Evolutionary conservation across 768 basidiomycete species (phyloP).

Genomic region (Flagelloscypha sp.): DNA sequence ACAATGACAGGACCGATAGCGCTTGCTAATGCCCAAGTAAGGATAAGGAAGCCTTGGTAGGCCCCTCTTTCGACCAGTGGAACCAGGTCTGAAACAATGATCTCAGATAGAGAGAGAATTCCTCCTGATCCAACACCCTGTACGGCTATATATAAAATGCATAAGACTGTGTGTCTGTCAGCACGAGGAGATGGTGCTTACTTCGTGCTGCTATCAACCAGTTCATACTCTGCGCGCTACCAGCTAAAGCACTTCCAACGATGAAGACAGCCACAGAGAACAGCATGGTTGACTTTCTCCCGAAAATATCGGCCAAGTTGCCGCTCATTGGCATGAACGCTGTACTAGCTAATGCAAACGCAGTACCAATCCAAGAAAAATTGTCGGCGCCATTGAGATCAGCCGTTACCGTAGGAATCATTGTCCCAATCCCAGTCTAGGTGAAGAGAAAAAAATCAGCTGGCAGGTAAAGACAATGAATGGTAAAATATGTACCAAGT

Average conservation of each 20-base stretch:
- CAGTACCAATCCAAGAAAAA: slow-evolving; percentile 36
- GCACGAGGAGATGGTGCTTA: slow-evolving; percentile 6
- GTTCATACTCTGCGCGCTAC: slow-evolving; percentile 30
- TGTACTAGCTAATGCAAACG: slow-evolving; percentile 32
- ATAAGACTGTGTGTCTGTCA: neutral
- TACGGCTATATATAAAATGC: slow-evolving; percentile 17
- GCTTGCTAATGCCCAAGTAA: slow-evolving; percentile 22
- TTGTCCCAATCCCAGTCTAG: slow-evolving; percentile 13
- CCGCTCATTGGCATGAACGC: slow-evolving; percentile 32
- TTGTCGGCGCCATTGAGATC: slow-evolving; percentile 25
- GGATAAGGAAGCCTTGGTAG: slow-evolving; percentile 23
- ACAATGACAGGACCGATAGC: slow-evolving; percentile 24
- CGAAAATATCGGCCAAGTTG: slow-evolving; percentile 24
- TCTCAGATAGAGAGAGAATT: slow-evolving; percentile 25
- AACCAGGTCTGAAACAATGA: slow-evolving; percentile 35
- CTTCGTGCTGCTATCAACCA: slow-evolving; percentile 33
- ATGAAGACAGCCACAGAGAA: slow-evolving; percentile 21
- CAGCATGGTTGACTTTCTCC: slow-evolving; percentile 26
- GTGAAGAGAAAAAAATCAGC: no score
- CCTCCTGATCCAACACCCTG: slow-evolving; percentile 30
- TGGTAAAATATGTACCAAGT: no score
- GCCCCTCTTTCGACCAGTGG: slow-evolving; percentile 32
- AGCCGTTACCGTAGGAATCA: slow-evolving; percentile 15
- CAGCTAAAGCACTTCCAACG: slow-evolving; percentile 31
- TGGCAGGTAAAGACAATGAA: neutral